Evolutionary conservation across 257 asterid species (phyloP).

Genomic region (Penstemon davidsonii): DNA sequence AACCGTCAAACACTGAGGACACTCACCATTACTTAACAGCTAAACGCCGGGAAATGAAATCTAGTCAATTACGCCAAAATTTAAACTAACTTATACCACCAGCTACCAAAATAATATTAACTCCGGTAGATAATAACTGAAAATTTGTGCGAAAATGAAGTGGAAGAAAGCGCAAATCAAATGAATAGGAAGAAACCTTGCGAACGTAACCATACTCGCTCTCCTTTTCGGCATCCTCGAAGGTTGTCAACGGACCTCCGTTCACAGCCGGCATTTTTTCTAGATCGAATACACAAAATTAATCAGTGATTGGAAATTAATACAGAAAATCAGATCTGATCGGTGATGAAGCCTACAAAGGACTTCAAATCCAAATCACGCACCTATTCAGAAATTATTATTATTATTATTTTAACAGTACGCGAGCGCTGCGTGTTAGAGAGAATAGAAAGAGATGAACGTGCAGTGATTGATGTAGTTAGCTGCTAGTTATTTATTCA

Average conservation of each 20-base stretch:
- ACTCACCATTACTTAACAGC: background rate
- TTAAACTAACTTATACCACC: background rate
- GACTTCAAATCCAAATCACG: conserved; percentile 21
- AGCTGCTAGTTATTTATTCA: conserved; percentile 25
- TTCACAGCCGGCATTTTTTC: conserved; percentile 62
- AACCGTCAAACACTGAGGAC: background rate
- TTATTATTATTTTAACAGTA: conserved; percentile 10
- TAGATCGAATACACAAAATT: conserved; percentile 21
- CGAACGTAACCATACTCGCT: conserved; percentile 99
- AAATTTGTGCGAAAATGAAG: background rate
- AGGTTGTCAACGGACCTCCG: conserved; percentile 85
- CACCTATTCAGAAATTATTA: conserved; percentile 26
- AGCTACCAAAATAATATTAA: background rate
- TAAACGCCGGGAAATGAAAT: background rate
- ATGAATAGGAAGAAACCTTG: conserved; percentile 48
- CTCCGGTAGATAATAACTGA: background rate
- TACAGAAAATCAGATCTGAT: conserved; percentile 25
- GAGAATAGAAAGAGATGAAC: conserved; percentile 27
- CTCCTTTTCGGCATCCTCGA: conserved; percentile 99
- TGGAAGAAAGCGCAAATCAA: background rate
- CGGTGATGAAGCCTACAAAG: conserved; percentile 17
- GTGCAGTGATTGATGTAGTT: conserved; percentile 37
- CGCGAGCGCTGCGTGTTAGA: conserved; percentile 9
- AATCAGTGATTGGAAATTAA: conserved; percentile 21
- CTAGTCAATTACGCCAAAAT: background rate